Evolutionary conservation across 768 basidiomycete species (phyloP), one percentile per base, ranked within the genome.

Genomic region (Dendrothele bispora): DNA sequence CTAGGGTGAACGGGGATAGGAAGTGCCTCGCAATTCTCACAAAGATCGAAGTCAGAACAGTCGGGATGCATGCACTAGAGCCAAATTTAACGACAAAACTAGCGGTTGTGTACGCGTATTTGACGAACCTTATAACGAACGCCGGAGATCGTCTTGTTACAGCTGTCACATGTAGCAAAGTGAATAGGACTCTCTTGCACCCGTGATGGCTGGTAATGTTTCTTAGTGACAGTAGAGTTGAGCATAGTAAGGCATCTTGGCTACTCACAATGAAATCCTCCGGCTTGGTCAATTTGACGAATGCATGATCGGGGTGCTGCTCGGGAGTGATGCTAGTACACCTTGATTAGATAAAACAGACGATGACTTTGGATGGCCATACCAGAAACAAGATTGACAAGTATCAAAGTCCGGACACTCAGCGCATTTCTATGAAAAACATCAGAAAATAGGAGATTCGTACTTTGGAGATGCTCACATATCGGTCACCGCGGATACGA

Each of bases 341-440:
- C 17, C 24, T n/a, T n/a, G n/a, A 11, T 39, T 28, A 43, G 25
- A 39, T 15, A 12, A 49, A 27, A 18, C 22, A 41, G 34, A 6
- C 7, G 17, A 37, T 12, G 11, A 39, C 38, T 27, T 15, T 29
- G 21, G 6, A 30, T 36, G n/a, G 4, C 55, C 69, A 39, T 59
- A 84, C 79, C 67, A 70, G 66, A 86, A 90, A 66, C 91, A 94
- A 14, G 72, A 64, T 14, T 64, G 59, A 58, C 91, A 94, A 7
- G 83, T 77, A 55, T 94, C 91, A 54, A 83, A 94, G 59, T 94
- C 89, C n/a, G 90, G 89, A 65, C 90, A 93, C 48, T 69, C 61
- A 7, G 83, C 49, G 57, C 89, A 91, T 84, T 91, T 91, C 87
- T 90, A 36, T 32, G n/a, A 8, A 43, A 45, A 48, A 53, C 14